Base-by-base conservation (phyloP, 192 early-diverging fungal species). In the Podila horticola region DNA sequence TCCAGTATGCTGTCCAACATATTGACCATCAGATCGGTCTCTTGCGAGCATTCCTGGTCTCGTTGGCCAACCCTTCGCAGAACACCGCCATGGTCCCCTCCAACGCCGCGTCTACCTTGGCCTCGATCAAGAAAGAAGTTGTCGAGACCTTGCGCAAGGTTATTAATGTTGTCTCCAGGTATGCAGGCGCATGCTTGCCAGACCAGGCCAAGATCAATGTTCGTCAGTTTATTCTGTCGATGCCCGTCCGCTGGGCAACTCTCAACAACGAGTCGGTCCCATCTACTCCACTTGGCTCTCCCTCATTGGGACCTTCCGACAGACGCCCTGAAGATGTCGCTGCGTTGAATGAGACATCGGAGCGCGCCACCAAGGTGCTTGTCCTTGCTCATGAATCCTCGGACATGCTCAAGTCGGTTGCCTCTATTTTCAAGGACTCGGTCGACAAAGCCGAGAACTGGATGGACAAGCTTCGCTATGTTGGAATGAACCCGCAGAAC, bases 151-250 rank as follows among this genome's bases (percentile, higher is more conserved):
- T 98, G 15, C 88, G 95, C 30, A 91, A 91, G 30, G 97, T 96
- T 2, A 93, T 98, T 0, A 93, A 93, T 34, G 91, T 98, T 5
- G 88, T 98, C 24, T 92, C 92, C 48, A 88, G 92, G 33, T 95
- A 98, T 73, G 96, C 97, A 34, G 92, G 93, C 22, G 86, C 90
- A 10, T 93, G 93, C 58, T 85, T 98, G 50, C 94, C 97, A 0
- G 93, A 91, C 58, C 93, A 95, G 60, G 95, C 96, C 45, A 86
- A 93, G 34, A 83, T 88, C 50, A 90, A 85, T 41, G 97, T 98
- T 15, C 90, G 94, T 26, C 88, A 86, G 5, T 93, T 98, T 67
- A 96, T 98, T 50, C 85, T 98, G 11, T 84, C 85, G 0, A 83
- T 98, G 74, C 97, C 97, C 9, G 84, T 84, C 22, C 87, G 95